Percentiles rank a stretch among this genome's conserved stretches.
These are phyloP conservation scores for Thozetella sp. DNA, from an alignment of 495 filamentous ascomycete species.

Conservation along the genomic window DNA sequence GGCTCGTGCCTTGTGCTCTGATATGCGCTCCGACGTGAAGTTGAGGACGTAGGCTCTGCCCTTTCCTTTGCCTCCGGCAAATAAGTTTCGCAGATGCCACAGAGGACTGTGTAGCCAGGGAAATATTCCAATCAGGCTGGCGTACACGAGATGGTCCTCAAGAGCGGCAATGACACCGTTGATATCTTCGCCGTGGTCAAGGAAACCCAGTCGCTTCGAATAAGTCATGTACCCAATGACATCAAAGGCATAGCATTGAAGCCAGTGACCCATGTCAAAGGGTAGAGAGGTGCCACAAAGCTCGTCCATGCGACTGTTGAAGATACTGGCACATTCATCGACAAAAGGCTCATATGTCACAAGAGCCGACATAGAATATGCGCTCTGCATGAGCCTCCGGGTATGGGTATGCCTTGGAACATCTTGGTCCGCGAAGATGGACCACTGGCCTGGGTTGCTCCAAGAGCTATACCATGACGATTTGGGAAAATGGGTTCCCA, in stretches of 20 bases:
- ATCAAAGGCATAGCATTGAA: slow-evolving; percentile 63
- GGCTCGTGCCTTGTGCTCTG: neutral
- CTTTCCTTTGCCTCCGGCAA: slow-evolving; percentile 3
- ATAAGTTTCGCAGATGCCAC: slow-evolving; percentile 32
- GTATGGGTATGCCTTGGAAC: neutral
- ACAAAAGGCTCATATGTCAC: slow-evolving; percentile 58
- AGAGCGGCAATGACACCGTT: slow-evolving; percentile 45
- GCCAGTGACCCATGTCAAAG: slow-evolving; percentile 53
- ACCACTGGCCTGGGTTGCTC: neutral
- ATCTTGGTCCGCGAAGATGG: neutral
- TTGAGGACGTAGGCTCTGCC: slow-evolving; percentile 6
- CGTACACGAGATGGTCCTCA: slow-evolving; percentile 38
- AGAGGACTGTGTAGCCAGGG: slow-evolving; percentile 43
- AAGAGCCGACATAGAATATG: slow-evolving; percentile 56
- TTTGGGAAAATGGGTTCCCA: neutral
- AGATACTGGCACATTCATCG: slow-evolving; percentile 50
- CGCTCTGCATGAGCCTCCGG: neutral
- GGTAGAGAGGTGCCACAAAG: slow-evolving; percentile 28
- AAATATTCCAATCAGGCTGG: slow-evolving; percentile 48
- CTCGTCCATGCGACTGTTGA: slow-evolving; percentile 44
- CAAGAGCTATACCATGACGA: neutral
- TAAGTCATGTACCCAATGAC: slow-evolving; percentile 61
- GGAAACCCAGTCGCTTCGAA: slow-evolving; percentile 53
- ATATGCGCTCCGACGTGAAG: neutral
- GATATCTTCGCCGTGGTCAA: slow-evolving; percentile 52